Conservation (phyloP, 2,329 filamentous ascomycete species). For the Chaetomium sp. region DNA sequence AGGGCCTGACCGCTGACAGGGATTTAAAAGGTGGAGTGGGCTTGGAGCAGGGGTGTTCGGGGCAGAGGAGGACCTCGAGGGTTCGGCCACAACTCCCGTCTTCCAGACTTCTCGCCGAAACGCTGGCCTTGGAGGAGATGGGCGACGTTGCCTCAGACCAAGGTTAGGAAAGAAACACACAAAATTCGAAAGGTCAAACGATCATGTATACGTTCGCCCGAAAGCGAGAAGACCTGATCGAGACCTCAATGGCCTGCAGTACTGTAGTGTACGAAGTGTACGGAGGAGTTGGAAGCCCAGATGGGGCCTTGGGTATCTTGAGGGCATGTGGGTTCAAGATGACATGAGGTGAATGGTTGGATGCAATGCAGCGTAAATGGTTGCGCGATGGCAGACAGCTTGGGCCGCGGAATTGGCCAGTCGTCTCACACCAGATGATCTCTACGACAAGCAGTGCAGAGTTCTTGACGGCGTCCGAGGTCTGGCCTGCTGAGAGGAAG, state of each 20-base stretch:
- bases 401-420: constrained; percentile 1
- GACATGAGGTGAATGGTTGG: constrained; percentile 2
- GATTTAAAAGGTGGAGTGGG: constrained; percentile 17
- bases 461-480: too few relatives aligned
- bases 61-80: constrained; percentile 11
- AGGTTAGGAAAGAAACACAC: constrained; percentile 6
- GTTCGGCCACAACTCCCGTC: constrained; percentile 4
- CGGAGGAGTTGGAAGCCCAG: not conserved
- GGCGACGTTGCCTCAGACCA: constrained; percentile 22
- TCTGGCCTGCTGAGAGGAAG: not conserved
- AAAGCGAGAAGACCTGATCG: not conserved
- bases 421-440: constrained; percentile 1
- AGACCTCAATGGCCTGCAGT: not conserved
- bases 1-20: constrained; percentile 21
- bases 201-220: not conserved
- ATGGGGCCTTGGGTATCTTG: too few relatives aligned
- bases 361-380: not conserved
- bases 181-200: not conserved
- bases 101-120: not conserved
- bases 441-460: not conserved
- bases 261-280: not conserved
- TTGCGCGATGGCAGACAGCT: not conserved
- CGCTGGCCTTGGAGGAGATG: too few relatives aligned
- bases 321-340: not conserved
- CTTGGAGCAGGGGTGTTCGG: constrained; percentile 13